These are phyloP conservation scores for Cardamine occulta DNA, from an alignment of 345 rosid genomes.

Conservation along the genomic window DNA sequence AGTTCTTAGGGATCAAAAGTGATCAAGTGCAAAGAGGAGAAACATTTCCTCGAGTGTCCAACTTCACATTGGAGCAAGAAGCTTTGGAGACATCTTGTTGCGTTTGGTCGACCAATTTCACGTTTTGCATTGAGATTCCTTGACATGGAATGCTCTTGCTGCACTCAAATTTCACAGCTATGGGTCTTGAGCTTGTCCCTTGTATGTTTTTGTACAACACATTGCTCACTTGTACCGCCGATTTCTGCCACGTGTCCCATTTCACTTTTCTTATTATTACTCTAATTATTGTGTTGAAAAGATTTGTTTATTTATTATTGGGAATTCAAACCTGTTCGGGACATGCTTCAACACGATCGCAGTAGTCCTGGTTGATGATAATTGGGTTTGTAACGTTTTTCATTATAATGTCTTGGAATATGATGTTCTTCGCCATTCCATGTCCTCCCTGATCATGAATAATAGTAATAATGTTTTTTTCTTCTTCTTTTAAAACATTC, in stretches of 20 bases:
- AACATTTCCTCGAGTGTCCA: slow-evolving; percentile 46
- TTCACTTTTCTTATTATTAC: background rate
- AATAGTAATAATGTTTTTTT: background rate
- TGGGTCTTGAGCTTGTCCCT: slow-evolving; percentile 74
- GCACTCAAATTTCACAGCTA: slow-evolving; percentile 69
- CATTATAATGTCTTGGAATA: slow-evolving; percentile 66
- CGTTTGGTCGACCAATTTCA: slow-evolving; percentile 38
- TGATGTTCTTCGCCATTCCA: slow-evolving; percentile 70
- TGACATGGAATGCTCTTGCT: slow-evolving; percentile 61
- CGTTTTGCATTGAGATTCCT: slow-evolving; percentile 60
- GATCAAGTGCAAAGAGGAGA: slow-evolving; percentile 56
- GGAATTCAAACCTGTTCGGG: slow-evolving; percentile 54
- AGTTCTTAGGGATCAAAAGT: slow-evolving; percentile 5
- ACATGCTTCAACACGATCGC: slow-evolving; percentile 64
- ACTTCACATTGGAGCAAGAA: slow-evolving; percentile 60
- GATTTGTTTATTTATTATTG: background rate
- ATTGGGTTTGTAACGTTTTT: slow-evolving; percentile 78
- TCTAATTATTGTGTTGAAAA: background rate
- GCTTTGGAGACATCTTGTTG: slow-evolving; percentile 50
- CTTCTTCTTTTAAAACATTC: no score
- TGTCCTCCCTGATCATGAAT: slow-evolving; percentile 68
- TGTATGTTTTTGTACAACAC: slow-evolving; percentile 67
- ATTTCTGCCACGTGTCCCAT: slow-evolving; percentile 46
- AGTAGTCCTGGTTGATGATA: slow-evolving; percentile 79
- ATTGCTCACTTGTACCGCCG: slow-evolving; percentile 78